Evolutionary conservation across 2,329 filamentous ascomycete species (phyloP).

Genomic region (Pseudopithomyces chartarum): DNA sequence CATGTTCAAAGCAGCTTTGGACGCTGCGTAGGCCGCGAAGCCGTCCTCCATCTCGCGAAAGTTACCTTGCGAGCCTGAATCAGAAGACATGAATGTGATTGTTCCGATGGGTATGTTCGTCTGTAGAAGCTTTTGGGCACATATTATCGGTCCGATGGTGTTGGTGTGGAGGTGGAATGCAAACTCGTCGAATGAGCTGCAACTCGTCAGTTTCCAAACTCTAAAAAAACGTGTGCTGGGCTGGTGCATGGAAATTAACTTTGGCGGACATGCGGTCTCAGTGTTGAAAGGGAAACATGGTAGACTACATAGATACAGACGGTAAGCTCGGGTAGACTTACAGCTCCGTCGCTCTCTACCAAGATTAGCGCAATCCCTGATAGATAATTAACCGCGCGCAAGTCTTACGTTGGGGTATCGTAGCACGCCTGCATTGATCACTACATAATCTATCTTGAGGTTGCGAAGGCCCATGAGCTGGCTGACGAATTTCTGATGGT

Average conservation of each 20-base stretch:
- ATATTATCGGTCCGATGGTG: conserved; percentile 63
- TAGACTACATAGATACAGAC: no score
- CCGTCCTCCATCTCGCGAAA: conserved; percentile 63
- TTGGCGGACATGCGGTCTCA: not conserved
- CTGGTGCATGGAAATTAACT: not conserved
- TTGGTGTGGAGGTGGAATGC: conserved; percentile 62
- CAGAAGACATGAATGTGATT: conserved; percentile 61
- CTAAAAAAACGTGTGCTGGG: not conserved
- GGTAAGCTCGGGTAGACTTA: conserved; percentile 38
- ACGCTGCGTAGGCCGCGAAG: conserved; percentile 62
- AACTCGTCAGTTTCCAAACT: not conserved
- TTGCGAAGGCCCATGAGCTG: conserved; percentile 48
- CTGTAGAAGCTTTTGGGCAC: conserved; percentile 58
- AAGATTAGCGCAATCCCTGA: conserved; percentile 24
- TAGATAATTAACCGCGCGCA: conserved; percentile 13
- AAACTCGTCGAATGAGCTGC: conserved; percentile 59
- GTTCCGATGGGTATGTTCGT: conserved; percentile 54
- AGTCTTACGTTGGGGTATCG: conserved; percentile 60
- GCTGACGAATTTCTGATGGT: conserved; percentile 48
- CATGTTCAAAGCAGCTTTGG: conserved; percentile 63
- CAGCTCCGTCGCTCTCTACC: conserved; percentile 58
- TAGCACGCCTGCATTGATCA: conserved; percentile 63
- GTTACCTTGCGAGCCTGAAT: conserved; percentile 57
- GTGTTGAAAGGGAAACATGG: conserved; percentile 9
- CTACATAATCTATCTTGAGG: conserved; percentile 57